Base-by-base conservation (phyloP, 768 basidiomycete species). In the Crassisporium funariophilum region DNA sequence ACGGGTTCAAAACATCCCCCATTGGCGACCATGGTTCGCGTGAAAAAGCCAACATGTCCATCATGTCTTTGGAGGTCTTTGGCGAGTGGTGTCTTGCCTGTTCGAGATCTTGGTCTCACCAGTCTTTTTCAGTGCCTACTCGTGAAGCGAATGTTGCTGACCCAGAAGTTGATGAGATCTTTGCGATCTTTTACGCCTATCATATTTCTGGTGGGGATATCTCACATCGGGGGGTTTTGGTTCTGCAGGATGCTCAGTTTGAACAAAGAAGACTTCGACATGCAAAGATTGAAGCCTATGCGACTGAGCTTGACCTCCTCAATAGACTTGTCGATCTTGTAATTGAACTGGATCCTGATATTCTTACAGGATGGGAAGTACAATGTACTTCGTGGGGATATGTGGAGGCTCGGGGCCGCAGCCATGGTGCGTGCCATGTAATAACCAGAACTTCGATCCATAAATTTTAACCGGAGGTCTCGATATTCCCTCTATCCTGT, bases 341-440 rank as follows among this genome's bases (percentile, higher is more conserved):
- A 0, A 58, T 80, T 17, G 79, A 82, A 1, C 69, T 91, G 53
- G 93, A 98, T 68, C 97, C 97, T 0, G 97, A 99, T 63, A 85
- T 98, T 31, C 59, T 98, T 6, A 77, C 82, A 0, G 95, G 95
- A 12, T 98, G 93, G 91, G 95, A 99, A 50, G 75, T 95, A 10
- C 92, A 97, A 60, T 72, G 73, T 15, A 74, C 78, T 2, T 93
- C 91, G 5, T 99, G 97, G 95, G 95, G 95, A 0, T 98, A 92
- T 64, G 68, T 97, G 1, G 70, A 75, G 39, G 78, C 79, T n/a
- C 77, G 95, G 33, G 87, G 82, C 12, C 63, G 63, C 42, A 62
- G 66, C 4, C 80, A 82, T 50, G 84, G 91, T 88, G 44, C 17
- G 49, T 67, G 44, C 46, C 29, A 4, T 22, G 45, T 12, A 22